phyloP scores from a whole-genome alignment of 192 early-diverging fungal genomes.

The Dissophora ornata region DNA sequence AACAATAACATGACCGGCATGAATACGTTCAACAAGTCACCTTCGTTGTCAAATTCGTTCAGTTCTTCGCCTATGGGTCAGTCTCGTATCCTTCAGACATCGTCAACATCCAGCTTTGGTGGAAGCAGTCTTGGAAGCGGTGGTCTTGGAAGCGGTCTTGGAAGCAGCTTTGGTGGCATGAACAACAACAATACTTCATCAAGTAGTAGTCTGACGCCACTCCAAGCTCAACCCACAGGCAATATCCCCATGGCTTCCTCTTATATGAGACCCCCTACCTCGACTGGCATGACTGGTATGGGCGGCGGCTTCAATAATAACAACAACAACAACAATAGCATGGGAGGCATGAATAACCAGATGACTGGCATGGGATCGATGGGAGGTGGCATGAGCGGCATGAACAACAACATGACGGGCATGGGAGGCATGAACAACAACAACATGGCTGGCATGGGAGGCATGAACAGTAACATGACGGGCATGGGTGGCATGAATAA shows the following conservation, averaged over 20 bases:
- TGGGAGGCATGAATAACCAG: slow-evolving; percentile 36
- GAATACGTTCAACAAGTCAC: slow-evolving; percentile 44
- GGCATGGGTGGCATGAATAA: slow-evolving; percentile 32
- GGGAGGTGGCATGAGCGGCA: slow-evolving; percentile 16
- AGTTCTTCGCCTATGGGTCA: slow-evolving; percentile 44
- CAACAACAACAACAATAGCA: slow-evolving; percentile 5
- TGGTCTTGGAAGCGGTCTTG: no score
- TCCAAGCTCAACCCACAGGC: slow-evolving; percentile 41
- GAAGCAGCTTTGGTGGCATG: slow-evolving; percentile 23
- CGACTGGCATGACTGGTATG: slow-evolving; percentile 13
- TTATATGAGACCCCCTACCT: slow-evolving; percentile 49
- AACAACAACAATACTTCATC: neutral
- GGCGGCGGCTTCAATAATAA: slow-evolving; percentile 1
- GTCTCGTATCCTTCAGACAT: slow-evolving; percentile 37
- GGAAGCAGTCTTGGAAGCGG: slow-evolving; percentile 14
- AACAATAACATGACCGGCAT: slow-evolving; percentile 29
- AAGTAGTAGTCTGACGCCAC: slow-evolving; percentile 27
- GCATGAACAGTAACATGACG: slow-evolving; percentile 28
- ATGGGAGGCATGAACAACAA: slow-evolving; percentile 27
- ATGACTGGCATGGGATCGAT: slow-evolving; percentile 38
- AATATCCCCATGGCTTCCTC: slow-evolving; percentile 50
- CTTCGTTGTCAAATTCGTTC: slow-evolving; percentile 39
- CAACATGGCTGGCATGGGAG: slow-evolving; percentile 29
- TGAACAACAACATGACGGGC: slow-evolving; percentile 26
- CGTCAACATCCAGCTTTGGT: slow-evolving; percentile 22